A percentile compares a stretch with the other conserved stretches of the same genome.
These are phyloP conservation scores for Sporothrix pseudoabietina DNA, from an alignment of 2,329 filamentous ascomycete species.

Conservation along the genomic window DNA sequence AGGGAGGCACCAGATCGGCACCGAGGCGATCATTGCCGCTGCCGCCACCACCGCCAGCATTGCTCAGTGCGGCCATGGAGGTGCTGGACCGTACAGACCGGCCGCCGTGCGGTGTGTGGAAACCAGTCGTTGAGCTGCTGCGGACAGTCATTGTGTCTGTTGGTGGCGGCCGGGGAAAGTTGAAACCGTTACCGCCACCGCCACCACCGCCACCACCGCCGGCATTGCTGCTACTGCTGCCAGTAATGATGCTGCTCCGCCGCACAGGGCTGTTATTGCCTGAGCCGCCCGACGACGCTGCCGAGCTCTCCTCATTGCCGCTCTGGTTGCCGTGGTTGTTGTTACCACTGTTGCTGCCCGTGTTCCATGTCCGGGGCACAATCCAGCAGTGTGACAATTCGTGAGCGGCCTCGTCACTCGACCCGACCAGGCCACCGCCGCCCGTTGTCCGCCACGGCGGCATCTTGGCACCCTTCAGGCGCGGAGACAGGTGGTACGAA, in stretches of 20 bases:
- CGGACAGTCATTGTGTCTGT: constrained; percentile 33
- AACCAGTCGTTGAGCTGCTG: constrained; percentile 33
- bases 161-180: constrained; percentile 39
- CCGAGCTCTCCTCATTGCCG: constrained; percentile 27
- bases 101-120: constrained; percentile 34
- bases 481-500: constrained; percentile 59
- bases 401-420: constrained; percentile 47
- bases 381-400: constrained; percentile 58
- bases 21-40: not conserved
- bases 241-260: constrained; percentile 16
- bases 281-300: constrained; percentile 31
- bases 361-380: constrained; percentile 47
- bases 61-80: constrained; percentile 33
- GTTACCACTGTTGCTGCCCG: constrained; percentile 29
- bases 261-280: constrained; percentile 37
- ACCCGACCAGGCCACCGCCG: constrained; percentile 40
- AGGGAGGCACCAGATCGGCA: constrained; percentile 6
- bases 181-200: constrained; percentile 30
- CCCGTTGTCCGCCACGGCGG: constrained; percentile 57
- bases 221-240: constrained; percentile 7
- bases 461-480: constrained; percentile 53
- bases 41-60: not conserved
- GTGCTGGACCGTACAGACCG: constrained; percentile 37
- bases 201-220: constrained; percentile 8
- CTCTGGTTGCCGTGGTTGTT: constrained; percentile 37